A percentile compares a stretch with the other conserved stretches of the same genome.
Conservation (phyloP, 768 basidiomycete species). For the Mycena maculata region DNA sequence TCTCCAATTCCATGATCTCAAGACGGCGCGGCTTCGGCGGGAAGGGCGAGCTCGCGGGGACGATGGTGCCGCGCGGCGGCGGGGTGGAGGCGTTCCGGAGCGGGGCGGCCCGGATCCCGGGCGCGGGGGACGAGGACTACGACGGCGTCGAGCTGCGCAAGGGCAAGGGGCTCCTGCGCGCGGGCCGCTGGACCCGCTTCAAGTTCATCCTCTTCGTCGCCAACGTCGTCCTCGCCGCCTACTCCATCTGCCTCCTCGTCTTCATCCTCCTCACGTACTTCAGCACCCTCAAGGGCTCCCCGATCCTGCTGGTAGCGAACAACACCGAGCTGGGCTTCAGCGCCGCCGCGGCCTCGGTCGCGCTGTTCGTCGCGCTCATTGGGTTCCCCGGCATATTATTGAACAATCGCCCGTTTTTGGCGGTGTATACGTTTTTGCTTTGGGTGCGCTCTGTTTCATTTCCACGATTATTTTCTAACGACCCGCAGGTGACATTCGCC, state of each 20-base stretch:
- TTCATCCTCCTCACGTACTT: conserved; percentile 29
- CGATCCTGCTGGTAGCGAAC: conserved; percentile 47
- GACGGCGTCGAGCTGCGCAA: conserved; percentile 42
- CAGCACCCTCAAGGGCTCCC: conserved; percentile 20
- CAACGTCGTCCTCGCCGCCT: conserved; percentile 22
- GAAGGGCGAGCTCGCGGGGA: not conserved
- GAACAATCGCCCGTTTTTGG: conserved; percentile 66
- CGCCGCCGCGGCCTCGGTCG: conserved; percentile 47
- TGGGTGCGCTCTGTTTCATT: conserved; percentile 69
- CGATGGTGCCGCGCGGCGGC: conserved; percentile 55
- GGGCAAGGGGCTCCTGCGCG: not conserved
- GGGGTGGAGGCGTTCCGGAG: conserved; percentile 67
- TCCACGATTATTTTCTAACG: no score
- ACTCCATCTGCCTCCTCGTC: conserved; percentile 29
- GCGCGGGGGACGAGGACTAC: conserved; percentile 59
- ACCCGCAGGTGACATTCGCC: conserved; percentile 53
- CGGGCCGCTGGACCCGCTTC: conserved; percentile 32
- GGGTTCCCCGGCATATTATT: conserved; percentile 43
- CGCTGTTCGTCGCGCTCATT: conserved; percentile 41
- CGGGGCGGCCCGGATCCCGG: conserved; percentile 55
- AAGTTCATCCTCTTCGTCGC: conserved; percentile 31
- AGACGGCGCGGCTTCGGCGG: conserved; percentile 30
- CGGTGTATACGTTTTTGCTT: conserved; percentile 80
- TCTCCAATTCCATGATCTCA: conserved; percentile 56
- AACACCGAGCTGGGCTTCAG: conserved; percentile 49